phyloP scores from a whole-genome alignment of 768 basidiomycete genomes.

The Auricularia sp. region DNA sequence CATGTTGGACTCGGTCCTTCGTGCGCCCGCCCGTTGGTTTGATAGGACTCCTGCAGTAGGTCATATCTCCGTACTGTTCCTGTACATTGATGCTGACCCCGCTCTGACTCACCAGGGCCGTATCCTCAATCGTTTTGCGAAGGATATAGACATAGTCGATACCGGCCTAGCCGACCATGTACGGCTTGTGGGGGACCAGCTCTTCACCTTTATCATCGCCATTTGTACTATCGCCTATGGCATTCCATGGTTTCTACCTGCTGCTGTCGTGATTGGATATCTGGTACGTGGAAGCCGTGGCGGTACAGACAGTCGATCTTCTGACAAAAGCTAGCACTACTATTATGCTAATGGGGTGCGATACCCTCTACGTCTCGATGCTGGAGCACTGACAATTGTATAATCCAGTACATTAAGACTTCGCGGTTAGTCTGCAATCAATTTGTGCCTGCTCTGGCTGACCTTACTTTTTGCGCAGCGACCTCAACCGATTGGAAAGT shows the following conservation, averaged over 20 bases:
- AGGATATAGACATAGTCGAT: constrained; percentile 22
- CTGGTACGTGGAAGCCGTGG: neutral
- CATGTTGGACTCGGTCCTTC: constrained; percentile 13
- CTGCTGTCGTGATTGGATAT: constrained; percentile 5
- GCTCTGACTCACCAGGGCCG: constrained; percentile 31
- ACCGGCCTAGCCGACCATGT: constrained; percentile 16
- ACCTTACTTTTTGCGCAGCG: constrained; percentile 17
- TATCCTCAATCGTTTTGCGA: constrained; percentile 71
- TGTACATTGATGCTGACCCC: neutral
- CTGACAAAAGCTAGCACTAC: neutral
- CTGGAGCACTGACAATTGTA: no score
- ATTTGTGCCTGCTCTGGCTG: neutral
- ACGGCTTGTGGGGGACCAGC: constrained; percentile 22
- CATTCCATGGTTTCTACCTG: constrained; percentile 7
- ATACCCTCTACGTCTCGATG: no score
- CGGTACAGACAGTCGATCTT: neutral
- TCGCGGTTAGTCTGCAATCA: neutral
- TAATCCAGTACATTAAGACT: neutral
- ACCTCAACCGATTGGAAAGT: constrained; percentile 25
- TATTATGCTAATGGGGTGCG: neutral
- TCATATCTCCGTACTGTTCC: neutral
- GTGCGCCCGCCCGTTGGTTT: constrained; percentile 19
- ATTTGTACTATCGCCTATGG: constrained; percentile 13
- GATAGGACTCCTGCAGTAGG: constrained; percentile 19
- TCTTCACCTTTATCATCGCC: constrained; percentile 8